Evolutionary conservation across 768 basidiomycete genomes (phyloP).

Genomic region (Agaricus blazei): DNA sequence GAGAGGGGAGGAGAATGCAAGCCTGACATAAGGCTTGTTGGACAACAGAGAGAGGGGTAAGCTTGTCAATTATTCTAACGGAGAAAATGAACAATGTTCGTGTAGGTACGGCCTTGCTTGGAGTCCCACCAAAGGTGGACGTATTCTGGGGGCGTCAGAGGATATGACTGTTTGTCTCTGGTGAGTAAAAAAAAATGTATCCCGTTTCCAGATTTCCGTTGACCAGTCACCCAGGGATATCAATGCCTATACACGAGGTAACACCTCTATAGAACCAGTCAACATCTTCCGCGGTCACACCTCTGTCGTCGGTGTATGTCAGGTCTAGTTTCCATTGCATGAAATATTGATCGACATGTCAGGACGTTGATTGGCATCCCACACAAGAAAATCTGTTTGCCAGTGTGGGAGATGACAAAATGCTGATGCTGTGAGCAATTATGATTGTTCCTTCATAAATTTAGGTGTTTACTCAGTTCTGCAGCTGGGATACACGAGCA

Average conservation of each 20-base stretch:
- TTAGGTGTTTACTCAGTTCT: conserved; percentile 3
- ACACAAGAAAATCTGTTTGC: conserved; percentile 80
- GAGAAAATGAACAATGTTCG: conserved; percentile 4
- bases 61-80: conserved; percentile 21
- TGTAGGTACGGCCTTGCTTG: conserved; percentile 88
- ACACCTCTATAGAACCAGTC: conserved; percentile 77
- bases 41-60: conserved; percentile 91
- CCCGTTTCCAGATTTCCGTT: neutral
- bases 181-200: conserved; percentile 35
- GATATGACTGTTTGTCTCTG: conserved; percentile 96
- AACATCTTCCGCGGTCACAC: conserved; percentile 84
- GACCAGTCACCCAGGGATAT: conserved; percentile 67
- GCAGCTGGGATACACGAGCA: conserved; percentile 90
- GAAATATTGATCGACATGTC: neutral
- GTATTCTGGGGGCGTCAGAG: conserved; percentile 88
- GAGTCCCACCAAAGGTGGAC: conserved; percentile 80
- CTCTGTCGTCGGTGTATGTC: conserved; percentile 83
- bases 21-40: conserved; percentile 87
- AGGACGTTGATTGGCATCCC: conserved; percentile 98
- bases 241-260: conserved; percentile 79
- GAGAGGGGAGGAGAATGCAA: conserved; percentile 78
- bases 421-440: conserved; percentile 79
- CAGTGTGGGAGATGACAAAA: conserved; percentile 94
- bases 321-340: neutral
- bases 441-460: neutral